phyloP scores from a whole-genome alignment of 352 stramenopile species.

The Globisporangium orthogonon region DNA sequence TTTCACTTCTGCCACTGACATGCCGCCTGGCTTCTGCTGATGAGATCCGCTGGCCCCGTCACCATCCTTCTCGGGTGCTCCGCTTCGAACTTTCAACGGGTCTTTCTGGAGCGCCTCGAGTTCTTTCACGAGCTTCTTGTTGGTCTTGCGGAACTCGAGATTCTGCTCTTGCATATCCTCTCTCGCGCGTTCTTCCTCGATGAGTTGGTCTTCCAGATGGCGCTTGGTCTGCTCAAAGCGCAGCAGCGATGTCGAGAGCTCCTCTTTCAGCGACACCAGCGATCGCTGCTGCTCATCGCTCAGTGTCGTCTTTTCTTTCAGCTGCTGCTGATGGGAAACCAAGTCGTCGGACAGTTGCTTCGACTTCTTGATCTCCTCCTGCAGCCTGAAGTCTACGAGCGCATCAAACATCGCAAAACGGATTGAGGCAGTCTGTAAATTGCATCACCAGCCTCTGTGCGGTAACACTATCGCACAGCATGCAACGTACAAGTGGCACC shows the following conservation, averaged over 20 bases:
- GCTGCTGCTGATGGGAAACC: conserved; percentile 20
- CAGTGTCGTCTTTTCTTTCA: conserved; percentile 42
- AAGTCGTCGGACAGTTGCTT: conserved; percentile 43
- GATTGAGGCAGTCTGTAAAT: neutral
- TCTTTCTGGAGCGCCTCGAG: conserved; percentile 39
- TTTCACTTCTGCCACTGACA: conserved; percentile 24
- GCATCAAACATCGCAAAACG: neutral
- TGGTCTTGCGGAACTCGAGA: conserved; percentile 62
- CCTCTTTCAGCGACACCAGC: conserved; percentile 53
- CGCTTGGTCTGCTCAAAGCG: conserved; percentile 68
- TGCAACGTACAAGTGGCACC: conserved; percentile 45
- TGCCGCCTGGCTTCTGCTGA: conserved; percentile 5
- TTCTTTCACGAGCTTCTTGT: conserved; percentile 61
- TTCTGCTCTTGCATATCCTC: conserved; percentile 76
- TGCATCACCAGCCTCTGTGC: neutral
- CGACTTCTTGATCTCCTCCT: conserved; percentile 65
- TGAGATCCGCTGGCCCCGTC: neutral
- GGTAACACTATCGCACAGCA: neutral
- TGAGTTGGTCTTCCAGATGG: conserved; percentile 71
- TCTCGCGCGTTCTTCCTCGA: conserved; percentile 57
- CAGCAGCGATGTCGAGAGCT: conserved; percentile 43
- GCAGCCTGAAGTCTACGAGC: conserved; percentile 37
- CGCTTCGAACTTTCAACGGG: conserved; percentile 2
- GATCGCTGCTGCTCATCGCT: conserved; percentile 54
- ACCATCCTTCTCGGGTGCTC: neutral